A percentile compares a stretch with the other conserved stretches of the same genome.
Evolutionary conservation across 345 rosid species (phyloP).

Genomic region (Dimocarpus longan): DNA sequence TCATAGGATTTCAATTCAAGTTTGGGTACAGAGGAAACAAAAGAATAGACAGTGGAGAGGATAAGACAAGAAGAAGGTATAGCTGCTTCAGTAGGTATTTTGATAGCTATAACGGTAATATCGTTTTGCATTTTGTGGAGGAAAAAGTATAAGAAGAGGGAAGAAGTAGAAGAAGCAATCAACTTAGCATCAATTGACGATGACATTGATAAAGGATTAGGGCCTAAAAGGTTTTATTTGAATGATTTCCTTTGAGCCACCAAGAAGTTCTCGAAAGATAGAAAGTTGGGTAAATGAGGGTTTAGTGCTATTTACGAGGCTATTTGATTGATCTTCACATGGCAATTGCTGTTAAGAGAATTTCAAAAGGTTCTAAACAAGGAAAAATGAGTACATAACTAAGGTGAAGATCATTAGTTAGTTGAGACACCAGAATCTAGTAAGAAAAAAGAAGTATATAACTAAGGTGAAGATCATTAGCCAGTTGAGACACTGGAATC

Average conservation of each 20-base stretch:
- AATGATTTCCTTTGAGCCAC: slow-evolving; percentile 40
- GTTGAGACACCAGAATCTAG: slow-evolving; percentile 42
- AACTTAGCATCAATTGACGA: slow-evolving; percentile 32
- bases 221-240: slow-evolving; percentile 40
- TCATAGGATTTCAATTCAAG: slow-evolving; percentile 50
- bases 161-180: not conserved
- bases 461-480: too few relatives aligned
- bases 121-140: slow-evolving; percentile 1
- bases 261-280: slow-evolving; percentile 29
- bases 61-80: slow-evolving; percentile 8
- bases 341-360: slow-evolving; percentile 44
- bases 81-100: slow-evolving; percentile 15
- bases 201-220: slow-evolving; percentile 44
- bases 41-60: not conserved
- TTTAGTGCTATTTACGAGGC: slow-evolving; percentile 51
- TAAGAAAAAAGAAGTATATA: too few relatives aligned
- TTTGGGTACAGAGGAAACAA: slow-evolving; percentile 3
- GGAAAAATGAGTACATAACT: slow-evolving; percentile 38
- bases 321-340: slow-evolving; percentile 26
- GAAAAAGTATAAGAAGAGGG: slow-evolving; percentile 12
- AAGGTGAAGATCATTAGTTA: slow-evolving; percentile 43
- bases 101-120: not conserved
- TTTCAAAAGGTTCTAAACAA: too few relatives aligned
- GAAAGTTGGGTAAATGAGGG: slow-evolving; percentile 49
- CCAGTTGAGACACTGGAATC: too few relatives aligned